Percentiles rank a stretch among this genome's conserved stretches.
Conservation (phyloP, 2,329 filamentous ascomycete genomes). For the Aspergillus candidus region DNA sequence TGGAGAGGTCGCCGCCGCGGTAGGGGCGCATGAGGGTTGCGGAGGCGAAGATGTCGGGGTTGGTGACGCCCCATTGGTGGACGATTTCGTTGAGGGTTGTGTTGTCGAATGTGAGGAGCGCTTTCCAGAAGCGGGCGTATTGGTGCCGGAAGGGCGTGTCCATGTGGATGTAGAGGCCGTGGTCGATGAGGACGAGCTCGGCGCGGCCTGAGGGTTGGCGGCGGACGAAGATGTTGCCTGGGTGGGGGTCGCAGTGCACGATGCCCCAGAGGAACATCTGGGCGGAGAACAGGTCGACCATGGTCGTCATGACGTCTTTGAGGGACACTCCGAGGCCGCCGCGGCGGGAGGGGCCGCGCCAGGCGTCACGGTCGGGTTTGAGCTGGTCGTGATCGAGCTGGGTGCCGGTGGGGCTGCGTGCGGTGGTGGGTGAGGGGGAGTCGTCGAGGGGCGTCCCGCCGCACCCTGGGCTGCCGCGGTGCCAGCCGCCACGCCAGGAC, state of each 20-base stretch:
- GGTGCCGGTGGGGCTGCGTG: constrained; percentile 29
- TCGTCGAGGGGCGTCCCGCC: constrained; percentile 57
- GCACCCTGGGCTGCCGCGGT: constrained; percentile 71
- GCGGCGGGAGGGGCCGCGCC: constrained; percentile 64
- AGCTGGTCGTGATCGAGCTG: constrained; percentile 45
- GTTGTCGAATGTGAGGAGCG: constrained; percentile 90
- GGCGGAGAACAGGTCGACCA: constrained; percentile 92
- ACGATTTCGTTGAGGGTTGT: constrained; percentile 67
- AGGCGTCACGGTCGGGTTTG: constrained; percentile 74
- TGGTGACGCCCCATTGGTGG: constrained; percentile 76
- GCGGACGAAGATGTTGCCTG: constrained; percentile 94
- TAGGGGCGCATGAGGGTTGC: constrained; percentile 89
- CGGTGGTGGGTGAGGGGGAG: constrained; percentile 23
- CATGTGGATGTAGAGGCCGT: constrained; percentile 94
- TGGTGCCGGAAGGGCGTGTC: constrained; percentile 73
- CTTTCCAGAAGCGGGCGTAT: constrained; percentile 89
- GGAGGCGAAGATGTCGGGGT: constrained; percentile 83
- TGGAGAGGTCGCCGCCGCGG: constrained; percentile 69
- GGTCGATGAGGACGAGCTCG: constrained; percentile 92
- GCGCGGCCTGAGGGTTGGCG: constrained; percentile 73
- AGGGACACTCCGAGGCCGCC: constrained; percentile 79
- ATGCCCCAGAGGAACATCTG: constrained; percentile 97
- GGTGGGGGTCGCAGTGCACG: constrained; percentile 94
- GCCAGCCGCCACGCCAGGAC: constrained; percentile 71
- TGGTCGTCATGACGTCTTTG: constrained; percentile 89